Evolutionary conservation across 2,329 filamentous ascomycete species (phyloP).

Genomic region (Talaromyces piceae): DNA sequence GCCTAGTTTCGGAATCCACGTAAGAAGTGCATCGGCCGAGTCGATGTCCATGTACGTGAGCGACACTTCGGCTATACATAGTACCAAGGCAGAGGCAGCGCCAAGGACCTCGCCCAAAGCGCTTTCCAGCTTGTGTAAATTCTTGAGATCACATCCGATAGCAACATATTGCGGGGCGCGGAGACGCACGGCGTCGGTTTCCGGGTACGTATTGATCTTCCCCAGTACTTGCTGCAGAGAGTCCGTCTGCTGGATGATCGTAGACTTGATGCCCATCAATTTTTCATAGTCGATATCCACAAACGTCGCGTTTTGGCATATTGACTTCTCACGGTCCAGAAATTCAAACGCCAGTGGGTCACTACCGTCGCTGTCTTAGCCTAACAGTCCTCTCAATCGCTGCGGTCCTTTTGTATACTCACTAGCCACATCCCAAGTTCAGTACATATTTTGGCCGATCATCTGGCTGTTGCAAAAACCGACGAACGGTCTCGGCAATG

Average conservation of each 20-base stretch:
- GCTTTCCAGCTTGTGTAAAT: constrained; percentile 54
- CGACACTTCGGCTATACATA: constrained; percentile 86
- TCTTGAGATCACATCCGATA: constrained; percentile 71
- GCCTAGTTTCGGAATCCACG: constrained; percentile 66
- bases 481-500: constrained; percentile 64
- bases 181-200: constrained; percentile 44
- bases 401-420: constrained; percentile 37
- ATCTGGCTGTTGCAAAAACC: constrained; percentile 58
- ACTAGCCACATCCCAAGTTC: constrained; percentile 88
- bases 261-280: constrained; percentile 66
- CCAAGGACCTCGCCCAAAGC: constrained; percentile 54
- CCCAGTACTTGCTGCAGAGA: constrained; percentile 51
- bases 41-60: constrained; percentile 79
- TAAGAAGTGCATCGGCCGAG: constrained; percentile 65
- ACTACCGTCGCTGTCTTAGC: constrained; percentile 42
- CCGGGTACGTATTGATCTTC: constrained; percentile 32
- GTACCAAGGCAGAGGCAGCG: constrained; percentile 52
- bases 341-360: constrained; percentile 84
- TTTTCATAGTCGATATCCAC: constrained; percentile 82
- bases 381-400: constrained; percentile 14
- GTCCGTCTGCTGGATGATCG: constrained; percentile 56
- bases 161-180: constrained; percentile 66
- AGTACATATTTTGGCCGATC: constrained; percentile 63
- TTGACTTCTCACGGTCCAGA: constrained; percentile 56
- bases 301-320: constrained; percentile 57